Evolutionary conservation across 2,329 filamentous ascomycete genomes (phyloP).

Genomic region (Ophiocordyceps camponoti-leonardi): DNA sequence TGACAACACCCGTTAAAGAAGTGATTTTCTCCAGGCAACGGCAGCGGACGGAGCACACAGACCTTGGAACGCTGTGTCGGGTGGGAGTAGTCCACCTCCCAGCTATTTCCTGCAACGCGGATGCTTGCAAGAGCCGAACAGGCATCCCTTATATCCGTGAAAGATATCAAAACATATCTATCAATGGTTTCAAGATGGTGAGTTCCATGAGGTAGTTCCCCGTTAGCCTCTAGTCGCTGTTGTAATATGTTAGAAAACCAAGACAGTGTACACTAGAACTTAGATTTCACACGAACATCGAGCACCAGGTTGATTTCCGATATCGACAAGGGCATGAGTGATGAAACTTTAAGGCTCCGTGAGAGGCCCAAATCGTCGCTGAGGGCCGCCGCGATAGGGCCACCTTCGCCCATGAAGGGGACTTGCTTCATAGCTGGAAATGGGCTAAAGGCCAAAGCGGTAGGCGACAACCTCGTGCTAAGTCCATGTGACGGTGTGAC

Average conservation of each 20-base stretch:
- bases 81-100: constrained; percentile 17
- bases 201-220: constrained; percentile 18
- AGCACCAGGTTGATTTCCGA: constrained; percentile 26
- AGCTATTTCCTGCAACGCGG: constrained; percentile 23
- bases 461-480: constrained; percentile 39
- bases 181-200: constrained; percentile 17
- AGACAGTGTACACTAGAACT: too few species aligned
- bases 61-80: not conserved
- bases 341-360: constrained; percentile 24
- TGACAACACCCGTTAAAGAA: not conserved
- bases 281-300: constrained; percentile 13
- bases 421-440: constrained; percentile 5
- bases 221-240: constrained; percentile 21
- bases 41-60: not conserved
- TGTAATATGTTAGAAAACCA: not conserved
- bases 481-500: constrained; percentile 19
- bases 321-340: constrained; percentile 11
- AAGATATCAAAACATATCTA: constrained; percentile 33
- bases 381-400: constrained; percentile 16
- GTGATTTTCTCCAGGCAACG: not conserved
- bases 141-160: constrained; percentile 44
- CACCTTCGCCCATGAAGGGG: constrained; percentile 6
- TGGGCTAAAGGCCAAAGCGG: constrained; percentile 44
- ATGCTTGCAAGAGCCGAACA: constrained; percentile 30
- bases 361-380: constrained; percentile 29